phyloP scores from a whole-genome alignment of 371 early-diverging fungal species.

The Actinomucor elegans region DNA sequence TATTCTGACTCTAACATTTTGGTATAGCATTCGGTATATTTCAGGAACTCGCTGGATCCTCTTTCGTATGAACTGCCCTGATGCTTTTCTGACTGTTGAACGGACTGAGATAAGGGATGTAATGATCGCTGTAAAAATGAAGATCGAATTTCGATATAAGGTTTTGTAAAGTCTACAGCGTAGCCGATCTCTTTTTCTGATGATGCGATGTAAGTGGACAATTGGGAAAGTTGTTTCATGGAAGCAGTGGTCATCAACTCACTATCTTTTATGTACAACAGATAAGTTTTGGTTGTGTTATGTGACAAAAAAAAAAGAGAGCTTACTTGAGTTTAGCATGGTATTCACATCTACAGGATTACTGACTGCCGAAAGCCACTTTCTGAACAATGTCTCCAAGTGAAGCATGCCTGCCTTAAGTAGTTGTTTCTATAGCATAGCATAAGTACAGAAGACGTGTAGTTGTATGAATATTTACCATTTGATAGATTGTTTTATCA shows the following conservation, averaged over 20 bases:
- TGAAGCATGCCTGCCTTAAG: conserved; percentile 58
- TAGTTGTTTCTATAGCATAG: conserved; percentile 54
- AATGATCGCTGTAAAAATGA: conserved; percentile 68
- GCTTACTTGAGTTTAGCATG: conserved; percentile 34
- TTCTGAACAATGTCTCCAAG: conserved; percentile 54
- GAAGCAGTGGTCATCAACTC: conserved; percentile 28
- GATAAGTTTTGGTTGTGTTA: neutral
- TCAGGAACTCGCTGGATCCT: conserved; percentile 64
- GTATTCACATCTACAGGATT: conserved; percentile 48
- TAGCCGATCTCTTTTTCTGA: conserved; percentile 63
- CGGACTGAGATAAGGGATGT: conserved; percentile 52
- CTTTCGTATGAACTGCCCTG: conserved; percentile 67
- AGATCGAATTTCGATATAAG: conserved; percentile 76
- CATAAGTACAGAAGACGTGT: too few species aligned
- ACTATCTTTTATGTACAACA: conserved; percentile 6
- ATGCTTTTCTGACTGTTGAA: conserved; percentile 47
- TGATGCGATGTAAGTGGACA: conserved; percentile 64
- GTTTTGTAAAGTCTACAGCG: conserved; percentile 66
- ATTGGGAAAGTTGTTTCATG: conserved; percentile 54
- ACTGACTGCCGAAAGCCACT: conserved; percentile 52
- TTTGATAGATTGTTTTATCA: conserved; percentile 53
- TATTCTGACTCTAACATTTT: conserved; percentile 57
- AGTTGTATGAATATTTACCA: conserved; percentile 29
- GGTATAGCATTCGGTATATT: conserved; percentile 60
- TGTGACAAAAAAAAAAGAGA: neutral